Conservation (phyloP, 1,284 basidiomycete genomes). For the Sphaerobolus stellatus region DNA sequence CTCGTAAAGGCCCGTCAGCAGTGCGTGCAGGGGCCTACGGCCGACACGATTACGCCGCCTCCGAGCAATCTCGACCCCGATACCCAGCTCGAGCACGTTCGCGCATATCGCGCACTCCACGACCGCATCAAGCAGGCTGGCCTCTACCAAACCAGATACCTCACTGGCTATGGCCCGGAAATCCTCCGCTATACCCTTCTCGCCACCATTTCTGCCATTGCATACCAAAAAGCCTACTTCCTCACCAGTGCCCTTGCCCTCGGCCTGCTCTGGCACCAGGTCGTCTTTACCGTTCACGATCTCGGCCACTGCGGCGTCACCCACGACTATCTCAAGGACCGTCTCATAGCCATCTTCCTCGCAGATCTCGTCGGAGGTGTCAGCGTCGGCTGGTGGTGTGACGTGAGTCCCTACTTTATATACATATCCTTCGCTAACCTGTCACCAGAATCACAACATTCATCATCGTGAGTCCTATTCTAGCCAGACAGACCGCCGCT, state of each 20-base stretch:
- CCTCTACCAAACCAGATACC: slow-evolving; percentile 80
- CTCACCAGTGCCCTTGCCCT: slow-evolving; percentile 75
- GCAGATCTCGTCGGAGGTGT: slow-evolving; percentile 90
- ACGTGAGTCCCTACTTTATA: slow-evolving; percentile 56
- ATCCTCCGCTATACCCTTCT: slow-evolving; percentile 74
- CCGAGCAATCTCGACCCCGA: slow-evolving; percentile 56
- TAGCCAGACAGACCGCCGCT: slow-evolving; percentile 18
- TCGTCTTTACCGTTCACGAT: slow-evolving; percentile 92
- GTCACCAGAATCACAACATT: slow-evolving; percentile 86
- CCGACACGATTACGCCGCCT: slow-evolving; percentile 50
- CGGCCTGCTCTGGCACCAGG: slow-evolving; percentile 92
- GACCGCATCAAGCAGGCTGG: slow-evolving; percentile 75
- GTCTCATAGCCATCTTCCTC: slow-evolving; percentile 78
- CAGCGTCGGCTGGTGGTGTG: slow-evolving; percentile 97
- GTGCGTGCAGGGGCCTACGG: slow-evolving; percentile 41
- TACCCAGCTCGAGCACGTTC: slow-evolving; percentile 69
- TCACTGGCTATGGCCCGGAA: slow-evolving; percentile 91
- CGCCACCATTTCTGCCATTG: slow-evolving; percentile 55
- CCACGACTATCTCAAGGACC: slow-evolving; percentile 82
- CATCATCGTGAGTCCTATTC: slow-evolving; percentile 73
- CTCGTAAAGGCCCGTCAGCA: slow-evolving; percentile 47
- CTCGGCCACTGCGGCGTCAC: slow-evolving; percentile 94
- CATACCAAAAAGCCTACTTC: slow-evolving; percentile 67
- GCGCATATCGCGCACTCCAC: slow-evolving; percentile 82
- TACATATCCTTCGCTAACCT: slow-evolving; percentile 10